Base-by-base conservation (phyloP, 768 basidiomycete genomes). In the Chalciporus chontae region DNA sequence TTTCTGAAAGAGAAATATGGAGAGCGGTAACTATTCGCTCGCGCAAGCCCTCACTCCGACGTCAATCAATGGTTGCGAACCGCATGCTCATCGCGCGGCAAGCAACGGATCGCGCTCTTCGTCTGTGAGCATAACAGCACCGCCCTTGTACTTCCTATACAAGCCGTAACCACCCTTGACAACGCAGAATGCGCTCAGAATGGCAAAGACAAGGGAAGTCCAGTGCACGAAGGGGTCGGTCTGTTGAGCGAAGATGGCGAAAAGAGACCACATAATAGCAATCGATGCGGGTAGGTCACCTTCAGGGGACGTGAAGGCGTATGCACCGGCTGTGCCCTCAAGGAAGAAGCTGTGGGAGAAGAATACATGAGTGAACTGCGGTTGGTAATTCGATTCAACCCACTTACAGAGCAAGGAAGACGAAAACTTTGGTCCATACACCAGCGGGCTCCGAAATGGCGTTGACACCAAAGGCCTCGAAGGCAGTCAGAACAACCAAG, bases 271-370 rank as follows among this genome's bases (percentile, higher is more conserved):
- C 37, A 85, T 82, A 63, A 97, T 92, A 53, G 89, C 93, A 57
- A 94, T 80, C 19, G 91, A 85, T 2, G 90, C 96, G 3, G 94
- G 90, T 21, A 97, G 77, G 64, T 98, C 96, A 50, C 95, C 95
- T 66, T 94, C 90, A 2, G 80, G 72, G 11, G 85, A 83, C 18
- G 90, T 87, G 78, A 95, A 95, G 32, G 94, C 90, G 67, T 99
- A 99, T 2, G 91, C 87, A n/a, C 84, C 90, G 5, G 91, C 85
- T 11, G 92, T 94, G 11, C 83, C 84, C 68, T 94, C 91, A 54
- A 94, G 84, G 84, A 94, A 94, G 75, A 95, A 84, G 52, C 87
- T 88, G 51, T 29, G 40, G 36, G 36, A 43, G 26, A 52, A 36
- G 27, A 29, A 31, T 45, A 42, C 40, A 42, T 48, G 19, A 51